phyloP scores from a whole-genome alignment of 1,284 basidiomycete genomes.

The Meira miltonrushii region DNA sequence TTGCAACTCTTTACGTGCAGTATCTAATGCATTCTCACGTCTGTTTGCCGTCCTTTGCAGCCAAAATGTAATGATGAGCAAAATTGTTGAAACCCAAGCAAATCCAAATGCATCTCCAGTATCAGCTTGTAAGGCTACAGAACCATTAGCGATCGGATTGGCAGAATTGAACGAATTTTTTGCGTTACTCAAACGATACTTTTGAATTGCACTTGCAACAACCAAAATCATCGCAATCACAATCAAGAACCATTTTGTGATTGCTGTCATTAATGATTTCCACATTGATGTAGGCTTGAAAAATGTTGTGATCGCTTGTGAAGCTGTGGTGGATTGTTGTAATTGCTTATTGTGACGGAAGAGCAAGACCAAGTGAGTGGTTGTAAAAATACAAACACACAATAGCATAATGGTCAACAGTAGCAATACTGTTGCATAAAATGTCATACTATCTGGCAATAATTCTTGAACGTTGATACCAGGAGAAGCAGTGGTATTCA shows the following conservation, averaged over 20 bases:
- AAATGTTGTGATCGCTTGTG: too few relatives aligned
- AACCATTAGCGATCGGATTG: neutral
- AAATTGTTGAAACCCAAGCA: neutral
- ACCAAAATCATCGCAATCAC: neutral
- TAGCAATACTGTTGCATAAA: neutral
- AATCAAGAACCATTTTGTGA: neutral
- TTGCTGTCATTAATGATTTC: neutral
- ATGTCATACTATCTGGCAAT: neutral
- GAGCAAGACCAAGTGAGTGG: neutral
- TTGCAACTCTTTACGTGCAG: too few relatives aligned
- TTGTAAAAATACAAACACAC: neutral
- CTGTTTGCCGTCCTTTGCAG: neutral
- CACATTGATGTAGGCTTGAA: neutral
- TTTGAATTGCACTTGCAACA: neutral
- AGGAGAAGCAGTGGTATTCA: too few relatives aligned
- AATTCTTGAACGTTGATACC: neutral
- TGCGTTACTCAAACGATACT: neutral
- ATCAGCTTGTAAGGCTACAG: neutral
- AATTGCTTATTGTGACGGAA: too few relatives aligned
- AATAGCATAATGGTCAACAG: neutral
- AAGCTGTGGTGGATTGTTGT: too few relatives aligned
- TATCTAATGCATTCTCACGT: too few relatives aligned
- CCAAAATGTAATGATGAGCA: neutral
- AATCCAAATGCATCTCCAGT: conserved; percentile 5
- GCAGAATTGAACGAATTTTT: conserved; percentile 8